These are phyloP conservation scores for Alternaria gaisen DNA, from an alignment of 2,329 filamentous ascomycete species.

Conservation along the genomic window DNA sequence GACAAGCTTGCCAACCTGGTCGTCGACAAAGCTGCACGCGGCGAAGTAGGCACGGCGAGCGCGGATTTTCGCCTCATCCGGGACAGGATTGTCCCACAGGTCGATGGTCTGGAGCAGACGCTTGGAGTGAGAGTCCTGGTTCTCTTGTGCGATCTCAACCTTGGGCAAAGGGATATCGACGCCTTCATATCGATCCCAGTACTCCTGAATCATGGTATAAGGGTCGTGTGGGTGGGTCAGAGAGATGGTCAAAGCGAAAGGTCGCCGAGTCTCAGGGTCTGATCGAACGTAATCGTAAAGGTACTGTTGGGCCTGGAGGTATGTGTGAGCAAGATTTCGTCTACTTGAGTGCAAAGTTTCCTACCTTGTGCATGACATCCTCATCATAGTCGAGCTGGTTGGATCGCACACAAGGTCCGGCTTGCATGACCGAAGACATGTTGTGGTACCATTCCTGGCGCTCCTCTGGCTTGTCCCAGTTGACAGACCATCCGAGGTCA, in stretches of 20 bases:
- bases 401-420: conserved; percentile 85
- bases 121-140: conserved; percentile 87
- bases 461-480: conserved; percentile 89
- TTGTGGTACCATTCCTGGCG: conserved; percentile 95
- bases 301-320: conserved; percentile 75
- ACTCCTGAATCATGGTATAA: conserved; percentile 92
- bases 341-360: background rate
- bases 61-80: conserved; percentile 83
- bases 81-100: conserved; percentile 83
- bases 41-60: conserved; percentile 92
- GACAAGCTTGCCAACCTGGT: conserved; percentile 86
- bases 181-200: conserved; percentile 90
- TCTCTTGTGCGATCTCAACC: conserved; percentile 78
- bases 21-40: conserved; percentile 91
- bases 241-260: conserved; percentile 89
- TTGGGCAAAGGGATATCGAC: conserved; percentile 87
- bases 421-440: conserved; percentile 90
- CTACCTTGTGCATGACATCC: conserved; percentile 85
- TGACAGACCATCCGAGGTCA: conserved; percentile 93
- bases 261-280: conserved; percentile 71
- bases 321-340: conserved; percentile 14
- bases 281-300: conserved; percentile 90
- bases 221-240: conserved; percentile 95
- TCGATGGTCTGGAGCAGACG: conserved; percentile 87
- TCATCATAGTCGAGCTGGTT: conserved; percentile 97